These are phyloP conservation scores for Cercophora samala DNA, from an alignment of 495 filamentous ascomycete genomes.

Conservation along the genomic window DNA sequence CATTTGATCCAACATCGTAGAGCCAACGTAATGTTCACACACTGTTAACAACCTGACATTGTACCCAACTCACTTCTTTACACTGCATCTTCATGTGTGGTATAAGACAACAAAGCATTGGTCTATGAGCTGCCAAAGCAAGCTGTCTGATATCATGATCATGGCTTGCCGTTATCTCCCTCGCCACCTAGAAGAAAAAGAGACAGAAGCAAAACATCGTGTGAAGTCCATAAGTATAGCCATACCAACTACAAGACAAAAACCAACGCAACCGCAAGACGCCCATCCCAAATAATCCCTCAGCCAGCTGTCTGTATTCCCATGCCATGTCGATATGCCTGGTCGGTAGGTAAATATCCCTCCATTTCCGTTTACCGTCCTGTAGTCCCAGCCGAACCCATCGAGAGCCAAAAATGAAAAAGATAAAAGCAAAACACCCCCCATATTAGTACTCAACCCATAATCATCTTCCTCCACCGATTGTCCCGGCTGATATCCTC, in stretches of 20 bases:
- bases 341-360: neutral
- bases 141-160: neutral
- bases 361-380: slow-evolving; percentile 10
- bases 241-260: neutral
- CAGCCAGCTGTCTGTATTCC: neutral
- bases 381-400: neutral
- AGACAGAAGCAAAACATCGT: neutral
- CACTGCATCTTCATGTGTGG: neutral
- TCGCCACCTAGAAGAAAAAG: neutral
- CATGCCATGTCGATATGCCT: neutral
- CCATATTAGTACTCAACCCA: slow-evolving; percentile 11
- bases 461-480: slow-evolving; percentile 26
- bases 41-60: neutral
- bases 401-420: slow-evolving; percentile 8
- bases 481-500: slow-evolving; percentile 8
- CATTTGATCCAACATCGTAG: neutral
- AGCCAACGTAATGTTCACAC: neutral
- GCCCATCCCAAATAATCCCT: neutral
- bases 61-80: neutral
- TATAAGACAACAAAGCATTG: neutral
- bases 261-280: neutral
- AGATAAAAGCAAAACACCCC: slow-evolving; percentile 4
- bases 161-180: neutral
- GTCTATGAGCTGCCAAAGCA: neutral
- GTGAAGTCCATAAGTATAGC: neutral